Base-by-base conservation (phyloP, 371 early-diverging fungal genomes). In the Mucor lusitanicus region DNA sequence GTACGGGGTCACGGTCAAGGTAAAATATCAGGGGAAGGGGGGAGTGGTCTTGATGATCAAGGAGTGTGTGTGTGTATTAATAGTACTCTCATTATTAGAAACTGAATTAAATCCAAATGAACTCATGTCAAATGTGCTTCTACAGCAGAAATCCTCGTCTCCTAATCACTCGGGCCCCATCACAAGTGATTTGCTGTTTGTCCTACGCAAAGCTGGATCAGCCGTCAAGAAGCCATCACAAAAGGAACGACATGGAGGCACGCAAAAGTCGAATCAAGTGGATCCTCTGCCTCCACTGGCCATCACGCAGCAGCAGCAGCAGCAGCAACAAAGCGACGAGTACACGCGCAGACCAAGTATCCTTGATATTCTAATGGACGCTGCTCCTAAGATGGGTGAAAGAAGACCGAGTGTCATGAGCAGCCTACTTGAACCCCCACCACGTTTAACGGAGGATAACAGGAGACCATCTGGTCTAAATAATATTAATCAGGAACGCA, bases 361-460 rank as follows among this genome's bases (percentile, higher is more conserved):
- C 19, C 64, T 82, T 9, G 82, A 82, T 63, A 79, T 82, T 54
- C 48, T 82, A 27, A 79, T 82, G 82, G 82, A 79, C 54, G 65
- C 46, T 27, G 58, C 65, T 55, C 72, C 81, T 28, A 68, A 71
- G 30, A 54, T 67, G 53, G 65, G 54, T 13, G 65, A 69, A 37
- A 55, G 70, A 27, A 61, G 65, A 48, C 70, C 70, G 21, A 70
- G 65, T 61, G 65, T 39, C 23, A 65, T 65, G 54, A 61, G 61
- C 33, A 59, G 25, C 32, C 44, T 64, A 35, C 33, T 64, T 25
- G 65, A 57, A 55, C 33, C 61, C 42, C 46, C 58, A 61, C 30
- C 70, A 65, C 70, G 66, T 62, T 61, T 67, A 46, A 53, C 69
- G 61, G 69, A 68, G 46, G 63, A 68, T 37, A 58, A 53, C 58